Evolutionary conservation across 768 basidiomycete genomes (phyloP).

Genomic region (Pseudohyphozyma bogoriensis): DNA sequence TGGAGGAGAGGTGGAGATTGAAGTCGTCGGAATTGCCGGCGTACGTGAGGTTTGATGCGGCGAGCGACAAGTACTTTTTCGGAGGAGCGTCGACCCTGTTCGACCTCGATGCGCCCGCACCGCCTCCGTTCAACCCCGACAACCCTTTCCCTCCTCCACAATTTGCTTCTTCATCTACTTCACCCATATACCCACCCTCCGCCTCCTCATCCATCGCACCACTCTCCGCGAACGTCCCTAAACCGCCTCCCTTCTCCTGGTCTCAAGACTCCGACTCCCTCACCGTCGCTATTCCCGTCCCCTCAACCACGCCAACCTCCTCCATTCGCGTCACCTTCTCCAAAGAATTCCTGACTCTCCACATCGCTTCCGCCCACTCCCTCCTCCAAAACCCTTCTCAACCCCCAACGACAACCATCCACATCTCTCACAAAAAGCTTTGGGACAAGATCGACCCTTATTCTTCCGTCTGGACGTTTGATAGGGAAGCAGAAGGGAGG

Average conservation of each 20-base stretch:
- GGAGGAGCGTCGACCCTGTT: background rate
- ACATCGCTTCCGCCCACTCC: slow-evolving; percentile 41
- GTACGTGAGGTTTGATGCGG: background rate
- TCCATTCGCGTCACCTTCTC: slow-evolving; percentile 61
- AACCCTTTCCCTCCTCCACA: background rate
- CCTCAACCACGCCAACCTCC: slow-evolving; percentile 53
- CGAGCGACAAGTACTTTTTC: background rate
- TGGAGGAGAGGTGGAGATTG: too few relatives aligned
- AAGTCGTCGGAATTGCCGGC: too few relatives aligned
- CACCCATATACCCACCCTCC: background rate
- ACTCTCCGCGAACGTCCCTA: slow-evolving; percentile 26
- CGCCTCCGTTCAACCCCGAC: background rate
- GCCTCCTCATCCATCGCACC: background rate
- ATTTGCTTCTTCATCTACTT: background rate
- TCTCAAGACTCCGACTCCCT: slow-evolving; percentile 74
- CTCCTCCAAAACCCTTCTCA: slow-evolving; percentile 33
- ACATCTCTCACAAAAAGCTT: slow-evolving; percentile 52
- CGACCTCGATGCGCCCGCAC: background rate
- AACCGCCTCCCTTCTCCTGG: slow-evolving; percentile 83
- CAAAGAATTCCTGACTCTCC: slow-evolving; percentile 54
- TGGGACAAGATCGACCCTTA: slow-evolving; percentile 73
- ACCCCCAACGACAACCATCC: slow-evolving; percentile 44
- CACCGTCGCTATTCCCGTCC: slow-evolving; percentile 74
- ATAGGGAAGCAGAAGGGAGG: slow-evolving; percentile 62
- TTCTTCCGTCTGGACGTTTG: slow-evolving; percentile 78